These are phyloP conservation scores for Auricularia cornea DNA, from an alignment of 768 basidiomycete genomes.

Conservation along the genomic window DNA sequence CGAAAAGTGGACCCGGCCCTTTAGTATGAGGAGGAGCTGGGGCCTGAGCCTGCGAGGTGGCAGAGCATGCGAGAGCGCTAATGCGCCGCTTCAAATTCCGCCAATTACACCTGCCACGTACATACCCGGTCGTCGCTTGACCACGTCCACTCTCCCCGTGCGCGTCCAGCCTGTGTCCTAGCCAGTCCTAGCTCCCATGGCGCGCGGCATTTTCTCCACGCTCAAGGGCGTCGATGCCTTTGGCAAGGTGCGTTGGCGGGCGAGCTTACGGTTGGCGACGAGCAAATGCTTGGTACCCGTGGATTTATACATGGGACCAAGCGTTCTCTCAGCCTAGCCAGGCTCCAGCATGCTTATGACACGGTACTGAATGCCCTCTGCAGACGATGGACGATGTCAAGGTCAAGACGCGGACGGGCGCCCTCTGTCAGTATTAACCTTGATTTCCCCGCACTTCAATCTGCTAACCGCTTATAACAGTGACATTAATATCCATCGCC, in stretches of 20 bases:
- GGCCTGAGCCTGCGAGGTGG: no score
- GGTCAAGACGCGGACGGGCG: constrained; percentile 94
- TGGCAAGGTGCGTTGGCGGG: constrained; percentile 68
- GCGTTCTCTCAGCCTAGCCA: no score
- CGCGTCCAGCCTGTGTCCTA: neutral
- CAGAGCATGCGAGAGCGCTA: neutral
- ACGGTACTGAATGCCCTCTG: no score
- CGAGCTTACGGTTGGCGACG: neutral
- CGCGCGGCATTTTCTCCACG: constrained; percentile 27
- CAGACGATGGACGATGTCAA: constrained; percentile 99
- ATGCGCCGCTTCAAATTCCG: neutral
- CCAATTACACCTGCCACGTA: neutral
- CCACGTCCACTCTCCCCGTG: neutral
- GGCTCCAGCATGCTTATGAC: neutral
- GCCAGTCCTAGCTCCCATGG: constrained; percentile 16
- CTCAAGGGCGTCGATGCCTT: constrained; percentile 96
- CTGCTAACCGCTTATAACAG: constrained; percentile 33
- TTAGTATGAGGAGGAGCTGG: no score
- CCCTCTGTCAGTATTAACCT: constrained; percentile 55
- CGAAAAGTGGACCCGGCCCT: no score
- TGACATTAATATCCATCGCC: constrained; percentile 84
- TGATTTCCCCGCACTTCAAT: neutral
- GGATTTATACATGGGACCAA: no score
- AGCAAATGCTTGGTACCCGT: neutral
- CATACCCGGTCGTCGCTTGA: neutral